Evolutionary conservation across 2,329 filamentous ascomycete species (phyloP), one percentile per base, ranked within the genome.

Genomic region (Pseudocercospora cruenta): DNA sequence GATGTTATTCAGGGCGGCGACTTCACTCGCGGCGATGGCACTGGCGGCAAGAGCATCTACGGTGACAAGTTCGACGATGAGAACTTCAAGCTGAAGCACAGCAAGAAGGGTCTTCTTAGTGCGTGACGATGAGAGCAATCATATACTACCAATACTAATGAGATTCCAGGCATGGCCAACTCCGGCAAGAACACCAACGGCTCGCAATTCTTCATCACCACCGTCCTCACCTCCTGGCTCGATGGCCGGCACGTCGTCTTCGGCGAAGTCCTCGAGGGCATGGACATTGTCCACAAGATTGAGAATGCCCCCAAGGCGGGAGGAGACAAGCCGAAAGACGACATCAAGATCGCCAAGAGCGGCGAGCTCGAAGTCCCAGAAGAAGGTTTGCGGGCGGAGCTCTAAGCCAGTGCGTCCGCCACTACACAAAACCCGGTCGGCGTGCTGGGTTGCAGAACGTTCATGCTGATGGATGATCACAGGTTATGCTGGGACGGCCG

Each of bases 81-180:
- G 89, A 95, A 94, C 90, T 95, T 96, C 87, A 94, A 95, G 89
- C 86, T 94, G 78, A 94, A 93, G 80, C 92, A 96, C 88, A 87
- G 86, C 84, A 93, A 93, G 87, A 90, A 89, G 81, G 92, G 92
- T 76, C 83, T 92, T 60, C 84, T 95, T 71, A 93, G 84, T 85
- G 84, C 73, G 85, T 73, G 2, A 16, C 4, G 19, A 10, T 8
- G 19, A 36, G 16, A 1, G 0, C 14, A 6, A 53, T 9, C n/a
- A 26, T 19, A 5, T 43, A 16, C 63, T 62, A 51, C 14, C 36
- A n/a, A 4, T 2, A 66, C 59, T 24, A 28, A 39, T 31, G 19
- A 51, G 8, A n/a, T 39, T 19, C 33, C 75, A 84, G 86, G 90
- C 81, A 95, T 93, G 92, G 92, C 91, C 81, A 94, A 94, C 82